Conservation (phyloP, 148 eudicot genomes). For the Agrostemma githago region DNA sequence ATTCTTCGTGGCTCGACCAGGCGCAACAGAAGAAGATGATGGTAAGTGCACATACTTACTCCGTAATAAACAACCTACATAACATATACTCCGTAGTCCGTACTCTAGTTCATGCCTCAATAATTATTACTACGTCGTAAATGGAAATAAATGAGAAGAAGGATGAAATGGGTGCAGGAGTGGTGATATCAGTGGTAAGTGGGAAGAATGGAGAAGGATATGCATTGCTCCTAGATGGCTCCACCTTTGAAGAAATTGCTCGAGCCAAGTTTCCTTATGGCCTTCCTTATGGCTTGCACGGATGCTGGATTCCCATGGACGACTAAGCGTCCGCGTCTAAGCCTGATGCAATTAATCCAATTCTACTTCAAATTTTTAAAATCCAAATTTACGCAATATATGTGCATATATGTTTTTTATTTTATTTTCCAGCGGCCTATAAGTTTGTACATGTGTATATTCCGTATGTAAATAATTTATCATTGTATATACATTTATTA, state of each 20-base stretch:
- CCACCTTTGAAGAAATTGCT: constrained; percentile 79
- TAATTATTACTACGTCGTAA: background rate
- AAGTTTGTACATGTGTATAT: background rate
- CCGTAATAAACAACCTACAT: no score
- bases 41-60: constrained; percentile 35
- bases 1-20: constrained; percentile 83
- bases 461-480: background rate
- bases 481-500: background rate
- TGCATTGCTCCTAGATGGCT: constrained; percentile 71
- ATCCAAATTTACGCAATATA: background rate
- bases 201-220: constrained; percentile 86
- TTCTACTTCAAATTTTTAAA: background rate
- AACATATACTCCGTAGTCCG: background rate
- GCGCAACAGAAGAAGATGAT: constrained; percentile 83
- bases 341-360: background rate
- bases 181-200: constrained; percentile 80
- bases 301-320: constrained; percentile 84
- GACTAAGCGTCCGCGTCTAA: background rate
- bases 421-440: no score
- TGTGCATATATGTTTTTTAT: background rate
- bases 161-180: constrained; percentile 37
- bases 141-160: background rate
- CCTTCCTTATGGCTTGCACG: constrained; percentile 94
- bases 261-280: constrained; percentile 95
- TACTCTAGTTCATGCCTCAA: background rate